A percentile compares a stretch with the other conserved stretches of the same genome.
Evolutionary conservation across 176 grass and related monocot genomes (phyloP).

Genomic region (Rhynchospora tenuis): DNA sequence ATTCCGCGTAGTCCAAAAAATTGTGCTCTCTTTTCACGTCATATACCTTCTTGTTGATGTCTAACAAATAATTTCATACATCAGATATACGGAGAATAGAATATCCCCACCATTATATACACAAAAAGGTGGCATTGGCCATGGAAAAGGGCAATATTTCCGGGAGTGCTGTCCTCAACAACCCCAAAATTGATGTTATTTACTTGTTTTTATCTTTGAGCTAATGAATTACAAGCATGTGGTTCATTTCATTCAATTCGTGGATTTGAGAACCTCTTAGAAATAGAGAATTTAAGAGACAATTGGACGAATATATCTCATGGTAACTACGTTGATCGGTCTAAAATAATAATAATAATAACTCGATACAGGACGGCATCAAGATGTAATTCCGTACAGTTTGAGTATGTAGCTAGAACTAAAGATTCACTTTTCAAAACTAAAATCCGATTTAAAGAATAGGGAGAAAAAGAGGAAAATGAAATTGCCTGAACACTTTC

Average conservation of each 20-base stretch:
- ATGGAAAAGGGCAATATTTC: slow-evolving; percentile 21
- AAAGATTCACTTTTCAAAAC: not conserved
- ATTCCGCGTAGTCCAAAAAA: not conserved
- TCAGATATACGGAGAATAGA: not conserved
- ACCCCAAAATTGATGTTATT: not conserved
- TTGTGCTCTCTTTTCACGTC: not conserved
- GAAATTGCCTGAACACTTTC: not conserved
- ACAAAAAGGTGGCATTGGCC: slow-evolving; percentile 2
- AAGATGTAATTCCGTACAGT: not conserved
- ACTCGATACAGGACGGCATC: not conserved
- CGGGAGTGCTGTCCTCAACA: slow-evolving; percentile 12
- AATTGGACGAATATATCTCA: not conserved
- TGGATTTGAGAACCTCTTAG: not conserved
- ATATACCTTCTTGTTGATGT: not conserved
- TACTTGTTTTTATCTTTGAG: too few species aligned
- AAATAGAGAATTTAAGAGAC: not conserved
- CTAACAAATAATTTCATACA: not conserved
- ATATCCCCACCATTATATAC: not conserved
- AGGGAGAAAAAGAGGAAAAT: not conserved
- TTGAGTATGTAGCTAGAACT: not conserved
- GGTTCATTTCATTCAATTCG: not conserved
- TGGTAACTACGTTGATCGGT: not conserved
- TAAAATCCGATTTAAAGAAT: not conserved
- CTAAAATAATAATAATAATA: not conserved
- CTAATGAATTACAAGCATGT: not conserved